Percentiles rank a stretch among this genome's conserved stretches.
phyloP scores from a whole-genome alignment of 306 rosid genomes.

The Potentilla sterilis region DNA sequence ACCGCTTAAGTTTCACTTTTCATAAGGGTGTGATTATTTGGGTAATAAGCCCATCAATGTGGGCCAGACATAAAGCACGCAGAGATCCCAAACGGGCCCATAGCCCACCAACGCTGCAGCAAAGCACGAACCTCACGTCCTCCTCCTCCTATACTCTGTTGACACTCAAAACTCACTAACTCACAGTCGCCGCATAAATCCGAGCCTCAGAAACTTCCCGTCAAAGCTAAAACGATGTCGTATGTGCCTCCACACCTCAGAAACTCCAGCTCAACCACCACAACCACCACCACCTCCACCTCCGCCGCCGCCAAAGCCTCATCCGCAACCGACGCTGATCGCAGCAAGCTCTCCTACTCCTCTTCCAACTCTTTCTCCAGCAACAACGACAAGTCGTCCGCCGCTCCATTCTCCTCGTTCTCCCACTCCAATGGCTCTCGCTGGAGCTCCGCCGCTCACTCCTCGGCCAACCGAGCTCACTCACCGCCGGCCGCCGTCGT shows the following conservation, averaged over 20 bases:
- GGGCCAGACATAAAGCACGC: no score
- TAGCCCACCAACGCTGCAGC: background rate
- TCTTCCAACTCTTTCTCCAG: slow-evolving; percentile 34
- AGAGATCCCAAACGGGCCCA: background rate
- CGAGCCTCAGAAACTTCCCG: background rate
- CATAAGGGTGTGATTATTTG: no score
- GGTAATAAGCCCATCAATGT: no score
- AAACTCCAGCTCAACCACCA: slow-evolving; percentile 45
- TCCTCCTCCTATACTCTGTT: background rate
- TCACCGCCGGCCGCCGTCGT: slow-evolving; percentile 46
- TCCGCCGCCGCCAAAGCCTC: slow-evolving; percentile 17
- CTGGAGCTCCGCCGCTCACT: slow-evolving; percentile 42
- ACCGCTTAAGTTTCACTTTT: no score
- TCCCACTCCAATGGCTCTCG: slow-evolving; percentile 45
- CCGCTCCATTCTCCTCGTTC: slow-evolving; percentile 22
- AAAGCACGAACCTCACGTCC: slow-evolving; percentile 13
- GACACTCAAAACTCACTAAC: background rate
- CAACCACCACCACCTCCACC: slow-evolving; percentile 39
- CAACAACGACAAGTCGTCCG: slow-evolving; percentile 19
- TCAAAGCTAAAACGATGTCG: slow-evolving; percentile 56
- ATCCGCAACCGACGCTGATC: slow-evolving; percentile 42
- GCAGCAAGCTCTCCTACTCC: slow-evolving; percentile 49
- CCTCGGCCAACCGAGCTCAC: slow-evolving; percentile 26
- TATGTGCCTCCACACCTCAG: slow-evolving; percentile 85
- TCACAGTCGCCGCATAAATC: slow-evolving; percentile 7